These are phyloP conservation scores for Pseudopyricularia javanii DNA, from an alignment of 2,329 filamentous ascomycete genomes.

Conservation along the genomic window DNA sequence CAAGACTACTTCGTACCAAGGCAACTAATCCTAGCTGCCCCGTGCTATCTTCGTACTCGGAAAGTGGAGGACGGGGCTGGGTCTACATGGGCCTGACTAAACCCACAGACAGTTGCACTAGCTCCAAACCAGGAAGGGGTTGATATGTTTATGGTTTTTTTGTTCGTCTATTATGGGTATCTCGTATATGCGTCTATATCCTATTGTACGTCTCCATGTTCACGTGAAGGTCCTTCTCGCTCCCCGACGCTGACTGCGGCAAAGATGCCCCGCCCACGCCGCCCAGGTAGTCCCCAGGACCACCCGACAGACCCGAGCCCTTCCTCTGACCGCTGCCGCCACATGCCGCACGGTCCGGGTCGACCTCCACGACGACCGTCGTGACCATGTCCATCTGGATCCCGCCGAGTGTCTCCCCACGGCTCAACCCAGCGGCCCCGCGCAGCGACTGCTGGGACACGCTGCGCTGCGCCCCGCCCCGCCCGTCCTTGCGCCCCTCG, in stretches of 20 bases:
- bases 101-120: too few relatives aligned
- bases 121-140: not conserved
- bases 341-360: constrained; percentile 1
- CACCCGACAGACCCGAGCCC: not conserved
- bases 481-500: not conserved
- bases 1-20: too few relatives aligned
- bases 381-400: constrained; percentile 17
- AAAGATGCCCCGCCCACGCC: not conserved
- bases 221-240: not conserved
- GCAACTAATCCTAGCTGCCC: too few relatives aligned
- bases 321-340: not conserved
- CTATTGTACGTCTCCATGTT: not conserved
- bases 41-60: too few relatives aligned
- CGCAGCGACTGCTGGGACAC: constrained; percentile 9
- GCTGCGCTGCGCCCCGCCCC: constrained; percentile 4
- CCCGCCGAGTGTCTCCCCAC: constrained; percentile 3
- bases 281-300: not conserved
- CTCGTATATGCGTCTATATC: not conserved
- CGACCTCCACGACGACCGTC: constrained; percentile 15
- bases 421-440: not conserved
- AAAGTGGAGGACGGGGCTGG: too few relatives aligned
- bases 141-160: not conserved
- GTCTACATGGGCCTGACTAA: too few relatives aligned
- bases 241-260: not conserved
- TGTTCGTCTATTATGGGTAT: not conserved